Percentiles rank a stretch among this genome's conserved stretches.
Evolutionary conservation across 108 stramenopile genomes (phyloP).

Genomic region (Poteriospumella lacustris): DNA sequence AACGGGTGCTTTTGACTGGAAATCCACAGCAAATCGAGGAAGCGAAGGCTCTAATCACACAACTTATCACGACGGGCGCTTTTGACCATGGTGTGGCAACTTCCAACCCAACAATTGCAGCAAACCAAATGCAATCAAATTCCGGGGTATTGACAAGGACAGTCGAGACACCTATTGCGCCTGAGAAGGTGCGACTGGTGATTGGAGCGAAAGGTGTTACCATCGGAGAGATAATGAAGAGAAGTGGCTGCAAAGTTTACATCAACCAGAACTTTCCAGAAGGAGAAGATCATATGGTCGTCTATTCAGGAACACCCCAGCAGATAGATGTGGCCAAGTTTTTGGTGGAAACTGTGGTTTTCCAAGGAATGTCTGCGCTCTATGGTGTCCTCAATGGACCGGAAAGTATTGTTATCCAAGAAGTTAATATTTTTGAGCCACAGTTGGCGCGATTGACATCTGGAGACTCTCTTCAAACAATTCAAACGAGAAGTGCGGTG

Average conservation of each 20-base stretch:
- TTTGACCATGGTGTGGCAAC: not conserved
- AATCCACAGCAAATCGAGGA: not conserved
- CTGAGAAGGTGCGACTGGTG: conserved; percentile 24
- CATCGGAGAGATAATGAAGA: conserved; percentile 15
- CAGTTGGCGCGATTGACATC: not conserved
- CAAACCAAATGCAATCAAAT: not conserved
- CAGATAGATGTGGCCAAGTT: conserved; percentile 15
- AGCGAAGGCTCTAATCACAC: not conserved
- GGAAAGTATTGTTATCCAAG: not conserved
- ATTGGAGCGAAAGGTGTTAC: conserved; percentile 28
- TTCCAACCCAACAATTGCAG: not conserved
- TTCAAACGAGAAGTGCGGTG: not conserved
- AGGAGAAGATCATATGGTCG: not conserved
- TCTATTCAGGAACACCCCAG: conserved; percentile 19
- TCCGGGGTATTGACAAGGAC: no score
- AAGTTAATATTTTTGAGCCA: not conserved
- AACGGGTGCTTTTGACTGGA: not conserved
- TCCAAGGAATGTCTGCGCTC: not conserved
- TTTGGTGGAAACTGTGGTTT: not conserved
- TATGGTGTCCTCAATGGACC: not conserved
- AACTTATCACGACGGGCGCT: not conserved
- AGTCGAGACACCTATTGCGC: not conserved
- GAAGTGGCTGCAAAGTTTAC: conserved; percentile 1
- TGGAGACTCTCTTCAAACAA: not conserved
- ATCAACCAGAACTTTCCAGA: conserved; percentile 25